Conservation (phyloP, 768 basidiomycete genomes). For the Hygrophoropsis aurantiaca region DNA sequence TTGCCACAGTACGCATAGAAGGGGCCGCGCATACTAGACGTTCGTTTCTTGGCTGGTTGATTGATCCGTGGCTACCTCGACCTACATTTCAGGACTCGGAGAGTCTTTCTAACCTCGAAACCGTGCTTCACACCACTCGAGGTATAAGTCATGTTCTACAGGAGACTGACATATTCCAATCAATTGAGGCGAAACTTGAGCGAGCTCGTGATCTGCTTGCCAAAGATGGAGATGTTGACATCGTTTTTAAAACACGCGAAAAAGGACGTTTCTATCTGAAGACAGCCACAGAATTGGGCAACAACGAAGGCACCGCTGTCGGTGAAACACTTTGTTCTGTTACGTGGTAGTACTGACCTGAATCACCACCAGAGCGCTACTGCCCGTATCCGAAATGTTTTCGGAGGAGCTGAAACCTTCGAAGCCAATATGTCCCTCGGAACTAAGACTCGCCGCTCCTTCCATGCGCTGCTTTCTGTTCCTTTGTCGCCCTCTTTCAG, state of each 20-base stretch:
- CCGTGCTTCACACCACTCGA: constrained; percentile 70
- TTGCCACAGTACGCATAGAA: constrained; percentile 79
- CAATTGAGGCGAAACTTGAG: constrained; percentile 65
- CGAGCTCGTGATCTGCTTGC: constrained; percentile 53
- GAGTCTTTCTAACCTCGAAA: constrained; percentile 46
- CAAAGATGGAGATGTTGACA: constrained; percentile 64
- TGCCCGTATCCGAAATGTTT: constrained; percentile 80
- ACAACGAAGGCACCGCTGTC: constrained; percentile 92
- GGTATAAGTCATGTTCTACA: constrained; percentile 63
- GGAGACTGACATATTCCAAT: constrained; percentile 75
- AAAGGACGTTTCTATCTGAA: constrained; percentile 74
- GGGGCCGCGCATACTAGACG: constrained; percentile 73
- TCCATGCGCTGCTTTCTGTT: constrained; percentile 63
- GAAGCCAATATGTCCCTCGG: constrained; percentile 82
- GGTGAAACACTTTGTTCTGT: constrained; percentile 30
- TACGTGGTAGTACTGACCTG: neutral
- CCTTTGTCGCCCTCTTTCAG: constrained; percentile 63
- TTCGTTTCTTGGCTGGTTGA: constrained; percentile 78
- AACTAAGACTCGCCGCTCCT: constrained; percentile 83
- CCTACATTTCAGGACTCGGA: constrained; percentile 13
- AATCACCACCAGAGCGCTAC: constrained; percentile 59
- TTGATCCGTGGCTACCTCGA: constrained; percentile 59
- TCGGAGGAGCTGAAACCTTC: constrained; percentile 89
- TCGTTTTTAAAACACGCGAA: constrained; percentile 79
- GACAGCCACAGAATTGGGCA: constrained; percentile 88